Percentiles rank a stretch among this genome's conserved stretches.
phyloP scores from a whole-genome alignment of 306 rosid species.

The Crataegus laevigata region DNA sequence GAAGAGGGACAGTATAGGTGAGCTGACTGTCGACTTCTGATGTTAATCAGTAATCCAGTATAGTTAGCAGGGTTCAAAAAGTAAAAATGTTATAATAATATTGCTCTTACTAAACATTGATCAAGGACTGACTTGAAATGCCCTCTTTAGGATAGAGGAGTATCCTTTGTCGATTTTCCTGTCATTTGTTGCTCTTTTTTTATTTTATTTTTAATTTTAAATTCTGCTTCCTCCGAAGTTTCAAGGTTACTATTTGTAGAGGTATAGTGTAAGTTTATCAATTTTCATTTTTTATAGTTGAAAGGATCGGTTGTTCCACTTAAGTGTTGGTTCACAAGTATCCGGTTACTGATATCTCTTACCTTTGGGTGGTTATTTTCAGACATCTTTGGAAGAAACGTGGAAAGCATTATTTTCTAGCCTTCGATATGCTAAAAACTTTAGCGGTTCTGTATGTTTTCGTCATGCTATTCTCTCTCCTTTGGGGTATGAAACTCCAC shows the following conservation, averaged over 20 bases:
- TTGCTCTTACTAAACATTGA: neutral
- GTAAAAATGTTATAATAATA: too few species aligned
- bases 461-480: conserved; percentile 83
- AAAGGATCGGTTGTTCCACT: neutral
- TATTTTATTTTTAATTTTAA: too few species aligned
- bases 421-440: conserved; percentile 72
- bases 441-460: conserved; percentile 74
- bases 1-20: neutral
- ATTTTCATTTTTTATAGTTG: neutral
- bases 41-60: neutral
- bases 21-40: neutral
- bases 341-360: conserved; percentile 12
- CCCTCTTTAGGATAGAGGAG: neutral
- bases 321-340: neutral
- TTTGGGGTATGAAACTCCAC: conserved; percentile 78
- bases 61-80: neutral
- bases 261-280: neutral
- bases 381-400: conserved; percentile 88
- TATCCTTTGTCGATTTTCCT: neutral
- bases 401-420: conserved; percentile 87
- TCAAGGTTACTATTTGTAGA: neutral
- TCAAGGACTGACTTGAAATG: neutral
- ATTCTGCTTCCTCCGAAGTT: neutral
- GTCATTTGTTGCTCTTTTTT: neutral
- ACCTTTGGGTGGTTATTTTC: conserved; percentile 24